Base-by-base conservation (phyloP, 2,329 filamentous ascomycete genomes). In the Taxawa tesnikishii region DNA sequence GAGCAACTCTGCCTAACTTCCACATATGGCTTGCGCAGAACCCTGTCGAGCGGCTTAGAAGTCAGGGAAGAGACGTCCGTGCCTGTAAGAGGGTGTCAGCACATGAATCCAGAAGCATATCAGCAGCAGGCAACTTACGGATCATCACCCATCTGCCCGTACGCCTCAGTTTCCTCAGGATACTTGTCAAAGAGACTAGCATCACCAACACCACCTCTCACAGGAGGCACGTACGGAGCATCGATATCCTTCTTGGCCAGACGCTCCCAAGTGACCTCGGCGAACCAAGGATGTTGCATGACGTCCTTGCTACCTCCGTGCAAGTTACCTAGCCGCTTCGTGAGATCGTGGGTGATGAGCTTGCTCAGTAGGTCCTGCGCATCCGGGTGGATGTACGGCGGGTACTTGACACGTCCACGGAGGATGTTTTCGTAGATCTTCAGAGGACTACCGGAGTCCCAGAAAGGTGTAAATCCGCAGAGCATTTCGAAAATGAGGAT, bases 351-450 rank as follows among this genome's bases (percentile, higher is more conserved):
- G 15, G 90, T 98, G 58, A 98, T 96, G 46, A 98, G 70, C 47
- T 85, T 81, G 51, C 90, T 80, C 21, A 98, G 73, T 36, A 98
- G 68, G 55, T 96, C 83, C 53, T 94, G 85, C 0, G 90, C 90
- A 53, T 96, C 90, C 1, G 81, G 77, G 53, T 96, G 84, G 49
- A 98, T 83, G 56, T 96, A 98, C 5, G 83, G 79, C 33, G 90
- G 90, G 55, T 96, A 98, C 62, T 94, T 96, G 58, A 98, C 83
- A 48, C 82, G 79, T 38, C 88, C 90, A 51, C 85, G 87, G 42
- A 98, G 73, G 50, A 98, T 98, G 56, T 98, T 98, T 65, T 98
- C 90, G 63, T 98, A 98, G 51, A 98, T 98, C 62, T 94, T 94
- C 75, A 98, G 93, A 3, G 90, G 88, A 27, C 84, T 94, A 34